Evolutionary conservation across 441 rosid species (phyloP).

Genomic region (Mallotus repandus): DNA sequence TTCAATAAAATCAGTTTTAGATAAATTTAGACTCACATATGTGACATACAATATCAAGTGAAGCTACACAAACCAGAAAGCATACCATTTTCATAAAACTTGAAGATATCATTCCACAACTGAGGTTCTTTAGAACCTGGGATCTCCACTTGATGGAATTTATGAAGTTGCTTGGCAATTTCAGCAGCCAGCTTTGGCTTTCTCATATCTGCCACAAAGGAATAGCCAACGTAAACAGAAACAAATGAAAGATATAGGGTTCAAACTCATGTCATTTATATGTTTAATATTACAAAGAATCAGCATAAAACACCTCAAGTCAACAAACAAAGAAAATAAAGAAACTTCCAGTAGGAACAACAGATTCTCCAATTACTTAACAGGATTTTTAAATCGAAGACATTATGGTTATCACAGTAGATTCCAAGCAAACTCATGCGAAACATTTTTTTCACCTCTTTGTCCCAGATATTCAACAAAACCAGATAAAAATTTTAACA

Average conservation of each 20-base stretch:
- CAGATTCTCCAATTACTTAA: neutral
- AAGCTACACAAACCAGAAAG: constrained; percentile 9
- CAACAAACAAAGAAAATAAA: neutral
- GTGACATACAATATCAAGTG: constrained; percentile 10
- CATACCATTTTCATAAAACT: constrained; percentile 81
- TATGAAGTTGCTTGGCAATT: constrained; percentile 78
- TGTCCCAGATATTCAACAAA: neutral
- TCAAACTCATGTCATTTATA: constrained; percentile 1
- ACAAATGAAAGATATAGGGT: neutral
- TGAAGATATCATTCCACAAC: constrained; percentile 80
- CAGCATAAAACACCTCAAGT: neutral
- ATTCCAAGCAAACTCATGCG: neutral
- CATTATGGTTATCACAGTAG: neutral
- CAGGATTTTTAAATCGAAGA: neutral
- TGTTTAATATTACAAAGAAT: neutral
- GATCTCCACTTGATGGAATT: constrained; percentile 79
- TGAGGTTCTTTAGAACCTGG: constrained; percentile 96
- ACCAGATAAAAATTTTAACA: neutral
- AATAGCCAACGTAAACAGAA: constrained; percentile 1
- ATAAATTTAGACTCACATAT: neutral
- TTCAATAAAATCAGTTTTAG: neutral
- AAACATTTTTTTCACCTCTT: neutral
- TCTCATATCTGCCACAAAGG: constrained; percentile 61
- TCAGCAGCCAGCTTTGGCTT: constrained; percentile 74
- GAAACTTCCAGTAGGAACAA: neutral